phyloP scores from a whole-genome alignment of 768 basidiomycete species.

The Punctularia strigosozonata region DNA sequence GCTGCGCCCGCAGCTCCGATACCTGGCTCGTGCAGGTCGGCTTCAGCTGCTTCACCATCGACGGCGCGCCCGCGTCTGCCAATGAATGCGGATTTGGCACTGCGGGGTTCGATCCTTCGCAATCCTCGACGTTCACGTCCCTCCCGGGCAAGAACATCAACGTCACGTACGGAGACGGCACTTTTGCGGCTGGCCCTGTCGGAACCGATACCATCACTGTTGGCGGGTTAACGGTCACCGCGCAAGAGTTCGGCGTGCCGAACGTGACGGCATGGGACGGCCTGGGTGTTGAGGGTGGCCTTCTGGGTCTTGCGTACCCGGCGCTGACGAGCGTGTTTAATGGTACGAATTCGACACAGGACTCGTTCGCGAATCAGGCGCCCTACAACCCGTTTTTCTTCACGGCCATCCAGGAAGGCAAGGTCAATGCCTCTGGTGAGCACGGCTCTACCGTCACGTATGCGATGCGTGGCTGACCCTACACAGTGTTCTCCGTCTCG shows the following conservation, averaged over 20 bases:
- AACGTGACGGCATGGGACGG: constrained; percentile 14
- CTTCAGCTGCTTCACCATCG: constrained; percentile 13
- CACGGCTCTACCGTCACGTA: background rate
- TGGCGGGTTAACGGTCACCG: constrained; percentile 10
- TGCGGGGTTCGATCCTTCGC: constrained; percentile 8
- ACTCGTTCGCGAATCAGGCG: constrained; percentile 5
- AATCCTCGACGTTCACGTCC: constrained; percentile 10
- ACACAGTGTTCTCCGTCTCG: constrained; percentile 14
- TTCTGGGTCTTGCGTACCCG: constrained; percentile 13
- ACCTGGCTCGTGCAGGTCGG: constrained; percentile 11
- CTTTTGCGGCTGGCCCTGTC: constrained; percentile 10
- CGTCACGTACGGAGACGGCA: constrained; percentile 11
- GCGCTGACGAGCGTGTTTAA: constrained; percentile 13
- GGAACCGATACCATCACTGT: constrained; percentile 13
- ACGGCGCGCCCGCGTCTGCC: constrained; percentile 4
- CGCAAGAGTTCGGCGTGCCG: constrained; percentile 12
- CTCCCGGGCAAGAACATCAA: constrained; percentile 13
- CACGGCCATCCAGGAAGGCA: constrained; percentile 8
- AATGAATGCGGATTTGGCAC: constrained; percentile 12
- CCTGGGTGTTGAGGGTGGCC: constrained; percentile 7
- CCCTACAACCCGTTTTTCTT: constrained; percentile 12
- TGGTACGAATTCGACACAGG: constrained; percentile 12
- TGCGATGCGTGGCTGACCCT: background rate
- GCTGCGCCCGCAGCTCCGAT: constrained; percentile 14
- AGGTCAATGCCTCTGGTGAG: constrained; percentile 10